Evolutionary conservation across 129 eudicot genomes (phyloP), one percentile per base, ranked within the genome.

Genomic region (Flaveria robusta): DNA sequence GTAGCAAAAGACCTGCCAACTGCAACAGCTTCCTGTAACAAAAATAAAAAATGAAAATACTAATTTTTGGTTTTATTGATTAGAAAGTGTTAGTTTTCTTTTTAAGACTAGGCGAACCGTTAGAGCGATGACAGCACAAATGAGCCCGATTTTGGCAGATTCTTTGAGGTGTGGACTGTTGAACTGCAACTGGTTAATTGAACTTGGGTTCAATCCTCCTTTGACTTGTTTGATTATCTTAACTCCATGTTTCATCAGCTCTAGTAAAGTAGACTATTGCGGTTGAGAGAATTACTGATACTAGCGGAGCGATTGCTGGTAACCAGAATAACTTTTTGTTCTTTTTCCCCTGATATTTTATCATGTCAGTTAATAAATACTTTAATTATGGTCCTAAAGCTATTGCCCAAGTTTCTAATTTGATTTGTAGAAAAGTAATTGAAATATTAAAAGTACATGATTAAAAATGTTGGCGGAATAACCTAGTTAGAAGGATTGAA

Each of bases 271-370:
- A 94, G 7, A 94, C 97, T 5, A 86, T 70, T 16, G 88, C 74
- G 20, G 99, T 94, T 3, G 99, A 89, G 49, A 91, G 66, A 66
- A 91, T 63, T 3, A 94, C 96, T 0, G 96, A 91, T 64, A 88
- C 68, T 43, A 94, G 74, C 1, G 99, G 99, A 22, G 99, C 97
- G 56, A 89, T 88, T 18, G 99, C 97, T 4, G 99, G 91, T 82
- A 94, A 66, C 99, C 99, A 94, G 77, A 89, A 94, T 16, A 94
- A 75, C 70, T 82, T 89, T 79, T 71, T 85, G 79, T 91, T 86
- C 79, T 82, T 89, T 77, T 79, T 82, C 1, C 97, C 97, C 99
- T 94, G 91, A 19, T 14, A 34, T 46, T 20, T 51, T 41, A 52
- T 27, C 46, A 51, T 20, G 52, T 41, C 2, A 59, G 23, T 64